Base-by-base conservation (phyloP, 257 asterid species). In the Solanum tarijense region DNA sequence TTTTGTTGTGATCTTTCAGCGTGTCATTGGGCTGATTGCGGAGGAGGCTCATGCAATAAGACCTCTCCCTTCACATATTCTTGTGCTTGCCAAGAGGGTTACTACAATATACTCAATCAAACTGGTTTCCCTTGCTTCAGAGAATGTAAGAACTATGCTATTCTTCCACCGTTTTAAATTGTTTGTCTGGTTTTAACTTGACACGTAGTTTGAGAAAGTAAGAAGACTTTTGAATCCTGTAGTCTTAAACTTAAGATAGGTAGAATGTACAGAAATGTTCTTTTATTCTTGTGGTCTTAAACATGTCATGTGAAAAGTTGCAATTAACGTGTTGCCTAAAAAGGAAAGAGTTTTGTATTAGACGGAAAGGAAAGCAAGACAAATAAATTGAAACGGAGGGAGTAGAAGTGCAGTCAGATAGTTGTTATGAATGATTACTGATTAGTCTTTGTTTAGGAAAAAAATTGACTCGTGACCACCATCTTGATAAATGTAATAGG, bases 41-140 rank as follows among this genome's bases (percentile, higher is more conserved):
- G 98, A 86, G 96, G 97, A 68, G 98, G 98, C 38, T 88, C 86
- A 4, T 96, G 98, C 94, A 92, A 84, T 68, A 89, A 81, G 82
- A 94, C 94, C 46, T 90, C 95, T 23, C 41, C 73, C 0, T 87
- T 92, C 86, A 86, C 93, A 4, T 92, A 90, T 83, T 83, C 34
- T 2, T 96, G 98, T 35, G 86, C 84, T 55, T 96, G 98, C 52
- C 83, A 91, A 31, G 92, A 90, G 39, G 98, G 96, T 55, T 93
- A 89, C 86, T 75, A 86, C 88, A 94, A 96, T 91, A 86, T 96
- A 87, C 90, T 96, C 76, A 96, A 96, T 68, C 39, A 87, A 85
- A 90, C 96, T 0, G 83, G 90, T 62, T 94, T 88, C 89, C 98
- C 98, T 18, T 96, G 98, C 92, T 89, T 88, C 90, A 92, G 83